Evolutionary conservation across 2,329 filamentous ascomycete genomes (phyloP), one percentile per base, ranked within the genome.

Genomic region (Botrytis pseudocinerea): DNA sequence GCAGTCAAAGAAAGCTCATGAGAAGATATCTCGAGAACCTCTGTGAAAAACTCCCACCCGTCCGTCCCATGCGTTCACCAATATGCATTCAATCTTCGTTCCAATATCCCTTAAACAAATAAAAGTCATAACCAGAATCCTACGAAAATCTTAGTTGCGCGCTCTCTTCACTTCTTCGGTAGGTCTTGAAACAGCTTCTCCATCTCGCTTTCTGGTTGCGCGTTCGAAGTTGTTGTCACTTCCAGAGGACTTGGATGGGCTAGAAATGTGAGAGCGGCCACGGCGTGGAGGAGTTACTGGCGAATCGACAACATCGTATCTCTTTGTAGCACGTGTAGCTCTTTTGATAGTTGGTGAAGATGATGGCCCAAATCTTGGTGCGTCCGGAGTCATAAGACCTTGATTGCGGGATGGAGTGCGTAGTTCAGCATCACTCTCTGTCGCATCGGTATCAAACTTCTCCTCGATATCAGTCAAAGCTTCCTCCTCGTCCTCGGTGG

Each of bases 231-330:
- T 68, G 59, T 69, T 73, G 54, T 64, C 69, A 61, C 90, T 88
- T 75, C 85, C 87, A 91, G 91, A 94, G 57, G 85, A 85, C 77
- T 92, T 90, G 77, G 93, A 93, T 3, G 89, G 89, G 77, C 77
- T 79, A 59, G 73, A 65, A 35, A 74, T 75, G 51, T 71, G 73
- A 38, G 73, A 71, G 46, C 66, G 71, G 60, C 70, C 69, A 70
- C 69, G 73, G 71, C 51, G 70, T 48, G 74, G 68, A 48, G 71
- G 78, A 74, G 77, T 74, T 74, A 83, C 79, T 62, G 78, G 78
- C 42, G 64, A 74, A 18, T 44, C 80, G 77, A 42, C 68, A 40
- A 78, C 70, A 57, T 79, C 76, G n/a, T 78, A 42, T 71, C 86
- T 83, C 83, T 87, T 88, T 78, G 86, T 85, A 48, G 70, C 60